These are phyloP conservation scores for Trichosporon coremiiforme DNA, from an alignment of 1,284 basidiomycete species.

Conservation along the genomic window DNA sequence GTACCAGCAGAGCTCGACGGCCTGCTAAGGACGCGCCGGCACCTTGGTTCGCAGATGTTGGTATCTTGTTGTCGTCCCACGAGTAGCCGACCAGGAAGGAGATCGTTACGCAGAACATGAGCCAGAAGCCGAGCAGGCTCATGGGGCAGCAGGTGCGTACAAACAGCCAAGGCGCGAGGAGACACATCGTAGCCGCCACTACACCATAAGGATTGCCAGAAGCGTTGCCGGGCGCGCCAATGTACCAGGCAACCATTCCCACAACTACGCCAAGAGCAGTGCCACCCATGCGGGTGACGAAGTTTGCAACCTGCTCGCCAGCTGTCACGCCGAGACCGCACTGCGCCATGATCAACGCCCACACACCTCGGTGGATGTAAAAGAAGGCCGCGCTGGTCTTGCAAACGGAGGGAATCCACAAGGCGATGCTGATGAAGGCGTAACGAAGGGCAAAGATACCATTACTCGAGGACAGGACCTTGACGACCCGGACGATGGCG, in stretches of 20 bases:
- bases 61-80: slow-evolving; percentile 64
- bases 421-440: slow-evolving; percentile 61
- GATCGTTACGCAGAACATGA: slow-evolving; percentile 54
- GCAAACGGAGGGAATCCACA: slow-evolving; percentile 64
- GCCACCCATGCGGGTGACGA: slow-evolving; percentile 61
- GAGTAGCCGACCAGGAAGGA: slow-evolving; percentile 63
- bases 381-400: slow-evolving; percentile 55
- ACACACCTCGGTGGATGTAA: slow-evolving; percentile 57
- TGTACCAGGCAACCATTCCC: slow-evolving; percentile 64
- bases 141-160: slow-evolving; percentile 61
- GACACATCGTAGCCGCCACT: slow-evolving; percentile 61
- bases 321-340: slow-evolving; percentile 66
- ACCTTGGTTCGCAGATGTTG: slow-evolving; percentile 60
- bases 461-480: slow-evolving; percentile 38
- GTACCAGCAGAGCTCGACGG: slow-evolving; percentile 57
- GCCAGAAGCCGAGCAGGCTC: slow-evolving; percentile 50
- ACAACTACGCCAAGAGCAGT: slow-evolving; percentile 59
- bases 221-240: slow-evolving; percentile 58
- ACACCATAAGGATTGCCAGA: slow-evolving; percentile 65
- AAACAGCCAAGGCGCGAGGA: slow-evolving; percentile 63
- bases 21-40: slow-evolving; percentile 64
- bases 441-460: slow-evolving; percentile 64
- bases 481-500: slow-evolving; percentile 32
- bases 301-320: slow-evolving; percentile 65
- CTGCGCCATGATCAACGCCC: slow-evolving; percentile 70